phyloP scores from a whole-genome alignment of 306 rosid genomes.

The Castanea crenata region DNA sequence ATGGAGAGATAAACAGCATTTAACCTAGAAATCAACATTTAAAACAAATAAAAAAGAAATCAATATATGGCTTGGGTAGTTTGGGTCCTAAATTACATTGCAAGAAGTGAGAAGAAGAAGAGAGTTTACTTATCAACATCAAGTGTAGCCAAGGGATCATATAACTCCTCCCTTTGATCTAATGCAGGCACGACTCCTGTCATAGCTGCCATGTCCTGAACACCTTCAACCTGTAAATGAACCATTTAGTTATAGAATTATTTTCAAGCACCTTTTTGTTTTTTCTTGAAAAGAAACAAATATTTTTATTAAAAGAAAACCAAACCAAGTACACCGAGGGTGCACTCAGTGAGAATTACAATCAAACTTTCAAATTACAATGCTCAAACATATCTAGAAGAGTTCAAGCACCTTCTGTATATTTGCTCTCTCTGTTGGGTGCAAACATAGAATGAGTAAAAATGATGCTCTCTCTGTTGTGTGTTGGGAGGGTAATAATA shows the following conservation, averaged over 20 bases:
- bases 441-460: background rate
- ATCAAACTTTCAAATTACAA: too few relatives aligned
- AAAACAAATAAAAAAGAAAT: slow-evolving; percentile 19
- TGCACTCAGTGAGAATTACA: too few relatives aligned
- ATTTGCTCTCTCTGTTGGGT: background rate
- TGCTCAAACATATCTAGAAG: too few relatives aligned
- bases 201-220: slow-evolving; percentile 71
- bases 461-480: background rate
- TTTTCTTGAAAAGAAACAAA: too few relatives aligned
- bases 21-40: slow-evolving; percentile 46
- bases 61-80: background rate
- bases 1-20: slow-evolving; percentile 73
- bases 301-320: too few relatives aligned
- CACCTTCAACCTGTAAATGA: slow-evolving; percentile 71
- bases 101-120: background rate
- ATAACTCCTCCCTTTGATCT: too few relatives aligned
- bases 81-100: background rate
- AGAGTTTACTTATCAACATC: slow-evolving; percentile 67
- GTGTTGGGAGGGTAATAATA: background rate
- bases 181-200: too few relatives aligned
- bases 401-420: too few relatives aligned
- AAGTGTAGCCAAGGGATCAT: slow-evolving; percentile 71
- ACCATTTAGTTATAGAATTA: background rate
- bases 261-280: too few relatives aligned
- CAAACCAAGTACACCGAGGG: too few relatives aligned